Evolutionary conservation across 129 eudicot genomes (phyloP).

Genomic region (Escallonia rubra): DNA sequence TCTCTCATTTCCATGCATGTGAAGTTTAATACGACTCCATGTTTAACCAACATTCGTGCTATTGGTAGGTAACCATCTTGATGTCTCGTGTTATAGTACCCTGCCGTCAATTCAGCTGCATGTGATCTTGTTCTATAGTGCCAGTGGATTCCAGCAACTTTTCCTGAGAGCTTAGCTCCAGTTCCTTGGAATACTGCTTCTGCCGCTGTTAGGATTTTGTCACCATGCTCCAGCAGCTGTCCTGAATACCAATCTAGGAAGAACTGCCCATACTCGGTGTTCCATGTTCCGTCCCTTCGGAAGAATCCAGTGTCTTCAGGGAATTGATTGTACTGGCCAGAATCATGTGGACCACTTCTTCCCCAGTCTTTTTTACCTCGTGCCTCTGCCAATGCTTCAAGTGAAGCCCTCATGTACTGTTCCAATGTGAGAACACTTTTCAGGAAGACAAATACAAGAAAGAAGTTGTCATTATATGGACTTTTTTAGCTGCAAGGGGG

Average conservation of each 20-base stretch:
- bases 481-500: neutral
- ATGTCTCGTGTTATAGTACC: conserved; percentile 71
- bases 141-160: conserved; percentile 97
- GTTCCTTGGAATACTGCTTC: conserved; percentile 64
- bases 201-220: conserved; percentile 63
- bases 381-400: conserved; percentile 77
- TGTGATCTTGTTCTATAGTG: conserved; percentile 88
- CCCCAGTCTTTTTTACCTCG: conserved; percentile 72
- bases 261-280: conserved; percentile 73
- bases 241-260: conserved; percentile 91
- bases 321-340: conserved; percentile 82
- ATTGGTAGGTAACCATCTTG: conserved; percentile 73
- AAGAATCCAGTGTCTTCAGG: conserved; percentile 93
- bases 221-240: conserved; percentile 74
- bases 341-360: conserved; percentile 73
- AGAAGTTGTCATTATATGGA: neutral
- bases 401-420: conserved; percentile 94
- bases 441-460: neutral
- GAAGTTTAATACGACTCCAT: conserved; percentile 74
- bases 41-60: conserved; percentile 62
- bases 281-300: conserved; percentile 74
- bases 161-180: conserved; percentile 74
- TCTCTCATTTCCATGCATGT: conserved; percentile 99
- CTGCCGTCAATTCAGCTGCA: conserved; percentile 94
- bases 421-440: conserved; percentile 1